Percentiles rank a stretch among this genome's conserved stretches.
phyloP scores from a whole-genome alignment of 2,329 filamentous ascomycete species.

The Ophiostoma angusticollis region DNA sequence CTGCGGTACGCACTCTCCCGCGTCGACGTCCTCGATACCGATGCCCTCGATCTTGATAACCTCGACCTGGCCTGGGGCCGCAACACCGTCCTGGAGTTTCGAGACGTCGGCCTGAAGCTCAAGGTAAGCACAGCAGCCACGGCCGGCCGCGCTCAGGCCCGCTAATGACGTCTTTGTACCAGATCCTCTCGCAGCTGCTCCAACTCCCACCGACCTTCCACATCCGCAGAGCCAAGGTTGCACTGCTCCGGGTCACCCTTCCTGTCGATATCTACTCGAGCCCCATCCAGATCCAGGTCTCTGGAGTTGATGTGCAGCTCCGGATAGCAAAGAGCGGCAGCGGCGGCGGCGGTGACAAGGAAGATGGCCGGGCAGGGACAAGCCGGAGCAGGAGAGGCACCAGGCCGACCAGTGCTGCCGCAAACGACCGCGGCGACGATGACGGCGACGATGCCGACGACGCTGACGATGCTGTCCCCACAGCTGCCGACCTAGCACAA shows the following conservation, averaged over 20 bases:
- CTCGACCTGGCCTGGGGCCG: conserved; percentile 73
- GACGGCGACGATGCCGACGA: conserved; percentile 19
- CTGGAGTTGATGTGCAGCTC: conserved; percentile 64
- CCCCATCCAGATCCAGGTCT: conserved; percentile 68
- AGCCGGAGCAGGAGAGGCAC: background rate
- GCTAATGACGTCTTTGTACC: too few relatives aligned
- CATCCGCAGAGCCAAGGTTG: conserved; percentile 61
- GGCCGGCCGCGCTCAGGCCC: too few relatives aligned
- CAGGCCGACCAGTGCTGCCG: conserved; percentile 14
- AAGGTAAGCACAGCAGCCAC: too few relatives aligned
- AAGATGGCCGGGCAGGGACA: background rate
- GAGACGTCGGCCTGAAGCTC: conserved; percentile 70
- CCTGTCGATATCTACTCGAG: conserved; percentile 81
- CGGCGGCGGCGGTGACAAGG: background rate
- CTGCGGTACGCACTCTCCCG: conserved; percentile 74
- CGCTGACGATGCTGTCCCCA: conserved; percentile 39
- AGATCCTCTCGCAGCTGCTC: conserved; percentile 70
- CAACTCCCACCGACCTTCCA: conserved; percentile 60
- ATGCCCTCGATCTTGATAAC: conserved; percentile 74
- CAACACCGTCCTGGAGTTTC: conserved; percentile 71
- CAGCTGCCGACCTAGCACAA: conserved; percentile 59
- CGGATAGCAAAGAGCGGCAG: conserved; percentile 26
- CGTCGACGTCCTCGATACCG: conserved; percentile 76
- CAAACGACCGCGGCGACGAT: conserved; percentile 24
- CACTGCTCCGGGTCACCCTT: conserved; percentile 66